A percentile compares a stretch with the other conserved stretches of the same genome.
Evolutionary conservation across 1,139 yeast species (phyloP).

Genomic region (Magnusiomyces magnusii): DNA sequence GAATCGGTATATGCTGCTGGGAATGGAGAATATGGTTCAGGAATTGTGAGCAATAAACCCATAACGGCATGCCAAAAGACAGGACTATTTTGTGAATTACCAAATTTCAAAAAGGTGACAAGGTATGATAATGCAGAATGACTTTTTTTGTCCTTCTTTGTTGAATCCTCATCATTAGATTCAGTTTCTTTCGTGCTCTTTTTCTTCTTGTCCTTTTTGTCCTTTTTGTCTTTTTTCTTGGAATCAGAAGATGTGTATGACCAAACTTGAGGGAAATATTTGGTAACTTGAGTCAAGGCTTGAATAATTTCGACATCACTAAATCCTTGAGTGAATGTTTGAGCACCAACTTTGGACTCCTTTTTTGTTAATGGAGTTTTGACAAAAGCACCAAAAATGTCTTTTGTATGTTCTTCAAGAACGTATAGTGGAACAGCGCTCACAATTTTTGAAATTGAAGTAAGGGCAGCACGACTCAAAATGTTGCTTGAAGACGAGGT

Average conservation of each 20-base stretch:
- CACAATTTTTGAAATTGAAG: neutral
- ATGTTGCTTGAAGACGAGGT: neutral
- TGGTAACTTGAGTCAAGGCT: neutral
- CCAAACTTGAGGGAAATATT: neutral
- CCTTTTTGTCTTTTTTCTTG: neutral
- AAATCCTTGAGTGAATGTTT: neutral
- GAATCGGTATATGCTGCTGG: neutral
- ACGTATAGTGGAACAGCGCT: neutral
- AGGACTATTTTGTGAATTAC: neutral
- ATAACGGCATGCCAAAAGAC: constrained; percentile 3
- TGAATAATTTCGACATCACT: neutral
- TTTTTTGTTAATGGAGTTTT: constrained; percentile 1
- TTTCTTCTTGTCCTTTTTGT: constrained; percentile 1
- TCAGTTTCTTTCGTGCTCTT: neutral
- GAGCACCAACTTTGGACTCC: neutral
- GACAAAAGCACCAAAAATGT: constrained; percentile 2
- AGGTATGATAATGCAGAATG: neutral
- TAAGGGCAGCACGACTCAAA: neutral
- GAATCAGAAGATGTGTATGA: neutral
- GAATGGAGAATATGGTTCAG: constrained; percentile 2
- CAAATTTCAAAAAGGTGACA: neutral
- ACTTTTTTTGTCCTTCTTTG: neutral
- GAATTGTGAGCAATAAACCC: constrained; percentile 1
- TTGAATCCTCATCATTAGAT: neutral
- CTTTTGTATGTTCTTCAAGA: neutral